Evolutionary conservation across 2,329 filamentous ascomycete genomes (phyloP), one percentile per base, ranked within the genome.

Genomic region (Fusarium bulbicola): DNA sequence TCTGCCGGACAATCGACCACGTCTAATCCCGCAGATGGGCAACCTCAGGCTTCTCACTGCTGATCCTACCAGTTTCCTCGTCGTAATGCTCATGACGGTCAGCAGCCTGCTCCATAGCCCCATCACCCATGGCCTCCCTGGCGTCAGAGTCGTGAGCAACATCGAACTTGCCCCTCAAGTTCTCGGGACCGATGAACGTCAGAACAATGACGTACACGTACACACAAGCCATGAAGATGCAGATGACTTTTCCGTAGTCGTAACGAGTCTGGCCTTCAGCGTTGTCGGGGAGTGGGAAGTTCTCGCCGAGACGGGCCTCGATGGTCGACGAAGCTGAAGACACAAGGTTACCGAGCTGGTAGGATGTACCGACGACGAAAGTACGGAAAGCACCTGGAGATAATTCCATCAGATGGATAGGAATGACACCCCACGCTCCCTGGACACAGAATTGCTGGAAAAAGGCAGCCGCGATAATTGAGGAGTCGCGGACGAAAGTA

Each of bases 211-310:
- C 84, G 67, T 90, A 91, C 32, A 78, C 86, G 75, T 88, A 97
- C 3, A 97, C 94, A 74, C 92, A 94, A 2, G 87, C 95, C 92
- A 97, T 95, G 82, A 97, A 97, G 78, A 97, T 96, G 79, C 92
- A 94, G 72, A 97, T 95, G 15, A 97, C 94, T 75, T 91, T 91
- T 43, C 93, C 94, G 75, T 97, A 97, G 66, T 93, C 84, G 80
- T 92, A 94, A 7, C 92, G 85, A 52, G 82, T 80, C 37, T 82
- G 80, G 1, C 84, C 86, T 2, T 82, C 79, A 24, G 86, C 80
- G 3, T 86, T 87, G 1, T 88, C 84, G 0, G 90, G 85, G 7
- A 97, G 86, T 0, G 93, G 93, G 80, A 94, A 96, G 3, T 85
- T 84, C 81, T 95, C 92, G 40, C 93, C 93, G 42, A 95, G 90